phyloP scores from a whole-genome alignment of 2,329 filamentous ascomycete genomes.

The Xylaria sp. region DNA sequence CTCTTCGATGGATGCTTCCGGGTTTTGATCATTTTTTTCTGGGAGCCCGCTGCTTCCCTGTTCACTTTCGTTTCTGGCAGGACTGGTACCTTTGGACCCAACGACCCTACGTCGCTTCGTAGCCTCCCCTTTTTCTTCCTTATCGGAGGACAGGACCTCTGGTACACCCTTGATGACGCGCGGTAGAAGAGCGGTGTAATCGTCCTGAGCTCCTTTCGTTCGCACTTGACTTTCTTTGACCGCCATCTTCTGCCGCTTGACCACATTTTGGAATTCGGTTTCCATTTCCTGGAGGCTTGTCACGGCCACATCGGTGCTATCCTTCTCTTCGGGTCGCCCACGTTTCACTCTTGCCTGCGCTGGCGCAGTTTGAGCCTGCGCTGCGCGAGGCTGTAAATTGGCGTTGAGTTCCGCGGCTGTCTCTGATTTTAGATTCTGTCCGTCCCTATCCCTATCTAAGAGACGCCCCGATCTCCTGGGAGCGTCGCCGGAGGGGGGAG shows the following conservation, averaged over 20 bases:
- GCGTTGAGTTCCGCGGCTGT: not conserved
- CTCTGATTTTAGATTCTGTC: conserved; percentile 6
- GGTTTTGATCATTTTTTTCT: conserved; percentile 32
- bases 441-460: conserved; percentile 35
- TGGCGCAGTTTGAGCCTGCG: not conserved
- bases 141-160: conserved; percentile 24
- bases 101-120: too few relatives aligned
- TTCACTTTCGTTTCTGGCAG: not conserved
- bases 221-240: conserved; percentile 52
- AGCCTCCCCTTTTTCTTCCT: conserved; percentile 1
- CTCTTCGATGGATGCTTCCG: conserved; percentile 33
- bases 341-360: conserved; percentile 12
- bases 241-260: conserved; percentile 60
- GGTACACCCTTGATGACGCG: conserved; percentile 24
- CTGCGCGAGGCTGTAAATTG: not conserved
- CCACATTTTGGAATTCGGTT: conserved; percentile 55
- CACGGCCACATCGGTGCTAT: conserved; percentile 55
- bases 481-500: not conserved
- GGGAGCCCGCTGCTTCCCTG: not conserved
- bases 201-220: conserved; percentile 41
- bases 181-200: conserved; percentile 53
- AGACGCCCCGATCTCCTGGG: conserved; percentile 44
- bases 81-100: not conserved
- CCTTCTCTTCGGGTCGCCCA: conserved; percentile 33
- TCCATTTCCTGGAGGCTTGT: conserved; percentile 64